Conservation (phyloP, 1,284 basidiomycete species). For the Garcileccinum viscosum region DNA sequence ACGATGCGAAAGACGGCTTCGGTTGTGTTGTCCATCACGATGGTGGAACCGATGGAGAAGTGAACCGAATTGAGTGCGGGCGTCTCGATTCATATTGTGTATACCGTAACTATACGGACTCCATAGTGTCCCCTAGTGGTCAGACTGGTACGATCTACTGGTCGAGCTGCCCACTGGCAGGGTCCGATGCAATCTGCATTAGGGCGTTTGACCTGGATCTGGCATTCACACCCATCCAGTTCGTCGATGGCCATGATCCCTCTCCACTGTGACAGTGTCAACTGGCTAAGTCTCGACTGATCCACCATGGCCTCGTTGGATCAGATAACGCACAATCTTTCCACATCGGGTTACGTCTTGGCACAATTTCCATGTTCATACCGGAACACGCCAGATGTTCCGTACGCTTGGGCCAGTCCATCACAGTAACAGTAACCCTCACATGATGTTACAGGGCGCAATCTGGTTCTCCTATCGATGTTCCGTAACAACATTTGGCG, state of each 20-base stretch:
- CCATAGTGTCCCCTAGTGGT: not conserved
- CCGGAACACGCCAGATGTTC: not conserved
- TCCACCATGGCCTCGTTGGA: constrained; percentile 20
- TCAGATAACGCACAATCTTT: constrained; percentile 32
- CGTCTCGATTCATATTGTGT: not conserved
- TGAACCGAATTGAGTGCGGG: not conserved
- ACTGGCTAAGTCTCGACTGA: no score
- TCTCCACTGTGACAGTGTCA: not conserved
- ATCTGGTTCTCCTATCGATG: constrained; percentile 20
- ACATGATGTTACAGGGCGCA: not conserved
- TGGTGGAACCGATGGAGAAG: not conserved
- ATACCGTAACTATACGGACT: not conserved
- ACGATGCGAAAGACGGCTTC: constrained; percentile 67
- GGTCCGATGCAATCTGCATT: no score
- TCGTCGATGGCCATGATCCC: no score
- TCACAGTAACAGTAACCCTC: constrained; percentile 4
- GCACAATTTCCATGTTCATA: not conserved
- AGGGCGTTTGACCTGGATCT: no score
- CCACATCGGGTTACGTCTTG: constrained; percentile 20
- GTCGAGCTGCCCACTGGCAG: no score
- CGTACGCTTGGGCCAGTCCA: not conserved
- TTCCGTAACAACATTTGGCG: constrained; percentile 15
- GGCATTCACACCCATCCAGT: no score
- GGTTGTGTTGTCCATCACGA: constrained; percentile 29
- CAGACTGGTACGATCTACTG: not conserved